Base-by-base conservation (phyloP, 306 rosid species). In the Dryas octopetala region DNA sequence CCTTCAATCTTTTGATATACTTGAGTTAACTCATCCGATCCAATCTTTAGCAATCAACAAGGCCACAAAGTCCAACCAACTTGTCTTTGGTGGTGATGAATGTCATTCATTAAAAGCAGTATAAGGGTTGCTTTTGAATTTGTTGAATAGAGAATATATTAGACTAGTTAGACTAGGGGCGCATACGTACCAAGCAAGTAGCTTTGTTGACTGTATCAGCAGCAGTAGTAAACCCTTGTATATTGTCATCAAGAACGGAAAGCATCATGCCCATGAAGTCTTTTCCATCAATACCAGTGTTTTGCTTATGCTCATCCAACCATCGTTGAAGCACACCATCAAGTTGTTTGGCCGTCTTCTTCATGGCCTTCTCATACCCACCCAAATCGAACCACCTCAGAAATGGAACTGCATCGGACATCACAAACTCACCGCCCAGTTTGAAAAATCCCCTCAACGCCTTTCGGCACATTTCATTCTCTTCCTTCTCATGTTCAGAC, bases 331-430 rank as follows among this genome's bases (percentile, higher is more conserved):
- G 12, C 26, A 74, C 8, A 0, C 12, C 3, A 6, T 84, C 74
- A 68, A 84, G 0, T 7, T 54, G 68, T 23, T 60, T 74, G 2
- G 68, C 78, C 2, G 43, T 63, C 6, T 62, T 67, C 62, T 73
- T 80, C 83, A 78, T 78, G 3, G 43, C 75, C 45, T 78, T 84
- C 79, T 81, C 49, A 38, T 77, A 7, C 4, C 87, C 87, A 5
- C 85, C 83, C 11, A 78, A 63, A 51, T 84, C 87, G 45, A 80
- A 74, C 83, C 82, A 77, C 46, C 68, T 62, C 9, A 84, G 40
- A 65, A 17, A 76, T 0, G 85, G 80, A 13, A 80, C 40, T 2
- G 71, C 65, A 77, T 84, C 82, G 0, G 66, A 63, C 16, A 52
- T 5, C 40, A 70, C 32, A 55, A 73, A 68, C n/a, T 15, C 0